A percentile compares a stretch with the other conserved stretches of the same genome.
Evolutionary conservation across 352 stramenopile genomes (phyloP).

Genomic region (Elongisporangium senticosum): DNA sequence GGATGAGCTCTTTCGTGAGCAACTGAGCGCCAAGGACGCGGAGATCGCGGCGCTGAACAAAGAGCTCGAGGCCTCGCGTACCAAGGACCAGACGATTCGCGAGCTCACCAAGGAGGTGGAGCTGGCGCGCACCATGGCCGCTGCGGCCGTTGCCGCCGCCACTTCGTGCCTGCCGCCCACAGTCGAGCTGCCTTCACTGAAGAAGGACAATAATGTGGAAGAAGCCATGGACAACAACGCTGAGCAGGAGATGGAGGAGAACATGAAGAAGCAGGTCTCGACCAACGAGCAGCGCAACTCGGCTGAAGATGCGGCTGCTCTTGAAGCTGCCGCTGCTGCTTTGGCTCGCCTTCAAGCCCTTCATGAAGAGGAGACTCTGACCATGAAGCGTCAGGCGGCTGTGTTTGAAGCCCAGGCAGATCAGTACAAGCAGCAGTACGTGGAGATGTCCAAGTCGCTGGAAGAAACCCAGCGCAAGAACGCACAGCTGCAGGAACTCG

Average conservation of each 20-base stretch:
- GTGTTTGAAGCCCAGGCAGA: constrained; percentile 4
- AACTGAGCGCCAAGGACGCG: constrained; percentile 42
- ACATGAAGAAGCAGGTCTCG: neutral
- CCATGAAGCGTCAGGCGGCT: constrained; percentile 36
- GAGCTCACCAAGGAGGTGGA: neutral
- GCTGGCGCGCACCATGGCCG: neutral
- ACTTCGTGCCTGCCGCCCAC: neutral
- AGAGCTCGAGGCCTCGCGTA: constrained; percentile 32
- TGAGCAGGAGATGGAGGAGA: neutral
- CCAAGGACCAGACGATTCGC: neutral
- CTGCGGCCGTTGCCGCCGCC: neutral
- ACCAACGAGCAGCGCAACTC: no score
- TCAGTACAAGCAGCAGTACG: constrained; percentile 53
- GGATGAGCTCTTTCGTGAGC: constrained; percentile 29
- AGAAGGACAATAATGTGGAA: neutral
- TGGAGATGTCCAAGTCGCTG: constrained; percentile 32
- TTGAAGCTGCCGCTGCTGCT: neutral
- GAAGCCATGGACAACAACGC: neutral
- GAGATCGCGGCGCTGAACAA: constrained; percentile 43
- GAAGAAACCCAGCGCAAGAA: constrained; percentile 55
- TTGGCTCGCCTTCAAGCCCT: constrained; percentile 10
- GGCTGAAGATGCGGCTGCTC: neutral
- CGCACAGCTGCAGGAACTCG: constrained; percentile 44
- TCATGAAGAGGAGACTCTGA: constrained; percentile 29
- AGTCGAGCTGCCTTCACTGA: neutral